Base-by-base conservation (phyloP, 371 early-diverging fungal genomes). In the Zancudomyces culisetae region DNA sequence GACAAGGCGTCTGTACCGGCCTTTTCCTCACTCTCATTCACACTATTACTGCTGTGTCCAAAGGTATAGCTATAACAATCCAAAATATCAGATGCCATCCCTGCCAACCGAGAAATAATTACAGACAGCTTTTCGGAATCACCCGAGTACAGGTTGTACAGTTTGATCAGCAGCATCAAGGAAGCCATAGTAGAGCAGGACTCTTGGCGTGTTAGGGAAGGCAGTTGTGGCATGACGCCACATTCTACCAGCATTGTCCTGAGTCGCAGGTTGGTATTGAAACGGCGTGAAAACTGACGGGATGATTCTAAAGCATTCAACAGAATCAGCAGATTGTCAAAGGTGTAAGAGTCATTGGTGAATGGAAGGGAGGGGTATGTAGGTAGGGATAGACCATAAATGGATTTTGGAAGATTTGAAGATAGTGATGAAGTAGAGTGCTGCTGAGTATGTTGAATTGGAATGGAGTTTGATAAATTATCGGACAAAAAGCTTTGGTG, bases 221-320 rank as follows among this genome's bases (percentile, higher is more conserved):
- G 94, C 57, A 88, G 60, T 41, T 87, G 84, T 28, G 81, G 78
- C 76, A 89, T 87, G 42, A 87, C 81, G 6, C 90, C 90, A 75
- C 76, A 70, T 63, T 76, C 72, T 67, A 83, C 85, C 24, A 93
- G 60, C 0, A 82, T 80, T 67, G 82, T 75, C 10, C 92, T 71
- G 40, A 91, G 71, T 40, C 81, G 78, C 61, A 75, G 77, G 56
- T 88, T 77, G 23, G 61, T 69, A 62, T 95, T 91, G 55, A 91
- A 90, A 13, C 71, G 63, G 43, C 73, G 71, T 1, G 95, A 90
- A 69, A 90, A 85, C 21, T 74, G 70, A 62, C 85, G 87, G 15
- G 87, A 85, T 53, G 73, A 62, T 29, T 86, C 84, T 24, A 95
- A 70, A 45, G 87, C 81, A 55, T 78, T 82, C 29, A 27, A 49